These are phyloP conservation scores for Cylindrodendrum hubeiense DNA, from an alignment of 2,329 filamentous ascomycete species.

Conservation along the genomic window DNA sequence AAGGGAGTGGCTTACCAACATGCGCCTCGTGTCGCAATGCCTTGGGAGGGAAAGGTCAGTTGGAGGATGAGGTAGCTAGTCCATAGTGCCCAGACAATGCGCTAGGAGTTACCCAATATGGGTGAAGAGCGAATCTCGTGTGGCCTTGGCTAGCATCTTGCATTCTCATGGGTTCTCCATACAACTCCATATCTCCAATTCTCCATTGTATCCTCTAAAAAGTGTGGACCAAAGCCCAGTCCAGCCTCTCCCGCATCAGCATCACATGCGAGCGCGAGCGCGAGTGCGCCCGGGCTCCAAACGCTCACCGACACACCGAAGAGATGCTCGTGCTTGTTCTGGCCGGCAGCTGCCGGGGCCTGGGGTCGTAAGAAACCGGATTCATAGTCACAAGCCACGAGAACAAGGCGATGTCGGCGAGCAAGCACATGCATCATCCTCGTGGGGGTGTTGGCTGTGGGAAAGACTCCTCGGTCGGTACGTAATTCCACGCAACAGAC, in stretches of 20 bases:
- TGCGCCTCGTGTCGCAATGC: slow-evolving; percentile 18
- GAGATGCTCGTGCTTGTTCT: background rate
- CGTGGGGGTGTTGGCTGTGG: slow-evolving; percentile 10
- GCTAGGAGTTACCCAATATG: slow-evolving; percentile 36
- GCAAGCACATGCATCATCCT: slow-evolving; percentile 20
- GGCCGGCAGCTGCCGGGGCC: slow-evolving; percentile 23
- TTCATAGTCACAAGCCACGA: slow-evolving; percentile 22
- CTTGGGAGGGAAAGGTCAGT: slow-evolving; percentile 12
- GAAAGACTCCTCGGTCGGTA: background rate
- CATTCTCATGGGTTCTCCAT: slow-evolving; percentile 18
- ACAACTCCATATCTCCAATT: slow-evolving; percentile 12
- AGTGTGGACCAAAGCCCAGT: slow-evolving; percentile 10
- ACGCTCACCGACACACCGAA: slow-evolving; percentile 35
- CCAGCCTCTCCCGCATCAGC: slow-evolving; percentile 11
- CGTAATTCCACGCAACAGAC: slow-evolving; percentile 17
- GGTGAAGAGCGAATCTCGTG: background rate
- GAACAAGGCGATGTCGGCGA: slow-evolving; percentile 10
- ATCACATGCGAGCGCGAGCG: slow-evolving; percentile 25
- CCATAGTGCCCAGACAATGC: slow-evolving; percentile 16
- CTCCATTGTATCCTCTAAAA: background rate
- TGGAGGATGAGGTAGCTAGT: slow-evolving; percentile 5
- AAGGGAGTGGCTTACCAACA: background rate
- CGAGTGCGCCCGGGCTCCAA: background rate
- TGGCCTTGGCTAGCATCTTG: slow-evolving; percentile 12
- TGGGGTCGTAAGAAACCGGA: slow-evolving; percentile 38